Conservation (phyloP, 2,329 filamentous ascomycete genomes). For the Penicillium hordei region DNA sequence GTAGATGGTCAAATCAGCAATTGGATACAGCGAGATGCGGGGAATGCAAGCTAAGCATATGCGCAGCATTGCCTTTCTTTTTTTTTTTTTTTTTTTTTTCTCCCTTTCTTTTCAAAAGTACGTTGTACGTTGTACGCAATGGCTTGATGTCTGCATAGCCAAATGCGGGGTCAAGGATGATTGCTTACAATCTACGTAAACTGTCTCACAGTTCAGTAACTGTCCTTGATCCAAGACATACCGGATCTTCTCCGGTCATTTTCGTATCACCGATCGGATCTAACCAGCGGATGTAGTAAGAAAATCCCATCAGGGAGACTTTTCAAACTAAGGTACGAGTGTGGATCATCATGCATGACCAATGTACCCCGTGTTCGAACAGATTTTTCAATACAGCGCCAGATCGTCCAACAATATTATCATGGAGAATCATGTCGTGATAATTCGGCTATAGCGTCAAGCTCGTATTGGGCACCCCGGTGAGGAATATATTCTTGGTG, state of each 20-base stretch:
- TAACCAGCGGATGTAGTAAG: background rate
- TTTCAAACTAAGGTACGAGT: background rate
- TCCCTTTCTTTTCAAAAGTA: background rate
- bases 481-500: background rate
- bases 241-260: background rate
- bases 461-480: background rate
- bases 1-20: background rate
- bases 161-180: background rate
- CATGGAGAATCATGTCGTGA: background rate
- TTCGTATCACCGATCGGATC: background rate
- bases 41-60: conserved; percentile 3
- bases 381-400: background rate
- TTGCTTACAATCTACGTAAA: background rate
- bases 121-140: background rate
- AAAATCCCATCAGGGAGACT: background rate
- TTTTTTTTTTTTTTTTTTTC: too few relatives aligned
- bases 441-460: conserved; percentile 12
- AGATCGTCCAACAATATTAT: background rate
- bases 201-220: background rate
- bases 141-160: background rate
- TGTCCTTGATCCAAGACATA: background rate
- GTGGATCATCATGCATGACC: conserved; percentile 8
- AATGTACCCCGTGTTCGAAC: conserved; percentile 5
- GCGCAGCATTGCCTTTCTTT: too few relatives aligned
- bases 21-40: conserved; percentile 1